Percentiles rank a stretch among this genome's conserved stretches.
Conservation (phyloP, 78 protist genomes). For the Dictyostelium intermedium region DNA sequence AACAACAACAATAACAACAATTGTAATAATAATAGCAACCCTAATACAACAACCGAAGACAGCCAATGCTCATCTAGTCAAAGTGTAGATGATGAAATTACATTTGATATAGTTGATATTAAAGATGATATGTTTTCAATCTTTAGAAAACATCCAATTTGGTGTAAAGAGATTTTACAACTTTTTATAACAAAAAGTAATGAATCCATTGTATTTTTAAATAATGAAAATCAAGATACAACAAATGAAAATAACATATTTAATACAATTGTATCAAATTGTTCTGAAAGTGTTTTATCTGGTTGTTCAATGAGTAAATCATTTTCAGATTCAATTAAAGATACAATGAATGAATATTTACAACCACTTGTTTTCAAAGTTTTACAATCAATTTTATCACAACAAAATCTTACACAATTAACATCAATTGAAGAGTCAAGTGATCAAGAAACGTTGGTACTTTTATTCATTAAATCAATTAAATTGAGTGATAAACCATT, state of each 20-base stretch:
- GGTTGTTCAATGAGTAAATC: conserved; percentile 39
- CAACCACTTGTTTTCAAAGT: conserved; percentile 42
- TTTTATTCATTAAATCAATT: not conserved
- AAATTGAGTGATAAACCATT: not conserved
- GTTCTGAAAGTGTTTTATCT: not conserved
- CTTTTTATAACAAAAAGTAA: not conserved
- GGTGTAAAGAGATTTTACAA: conserved; percentile 31
- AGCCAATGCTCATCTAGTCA: not conserved
- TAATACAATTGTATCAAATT: not conserved
- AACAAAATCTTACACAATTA: not conserved
- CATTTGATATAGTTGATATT: not conserved
- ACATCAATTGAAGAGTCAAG: not conserved
- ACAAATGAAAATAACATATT: not conserved
- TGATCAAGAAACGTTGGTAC: not conserved
- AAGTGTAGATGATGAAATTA: not conserved
- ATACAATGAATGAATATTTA: conserved; percentile 29
- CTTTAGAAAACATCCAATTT: conserved; percentile 16
- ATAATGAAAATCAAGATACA: not conserved
- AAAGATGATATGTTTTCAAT: not conserved
- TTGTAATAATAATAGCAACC: too few relatives aligned
- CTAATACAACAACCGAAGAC: not conserved
- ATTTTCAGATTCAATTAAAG: conserved; percentile 44
- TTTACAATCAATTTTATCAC: not conserved
- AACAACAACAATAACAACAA: not conserved
- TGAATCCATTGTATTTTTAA: not conserved